Conservation (phyloP, 805 yeast species). For the Nematodospora valgi region DNA sequence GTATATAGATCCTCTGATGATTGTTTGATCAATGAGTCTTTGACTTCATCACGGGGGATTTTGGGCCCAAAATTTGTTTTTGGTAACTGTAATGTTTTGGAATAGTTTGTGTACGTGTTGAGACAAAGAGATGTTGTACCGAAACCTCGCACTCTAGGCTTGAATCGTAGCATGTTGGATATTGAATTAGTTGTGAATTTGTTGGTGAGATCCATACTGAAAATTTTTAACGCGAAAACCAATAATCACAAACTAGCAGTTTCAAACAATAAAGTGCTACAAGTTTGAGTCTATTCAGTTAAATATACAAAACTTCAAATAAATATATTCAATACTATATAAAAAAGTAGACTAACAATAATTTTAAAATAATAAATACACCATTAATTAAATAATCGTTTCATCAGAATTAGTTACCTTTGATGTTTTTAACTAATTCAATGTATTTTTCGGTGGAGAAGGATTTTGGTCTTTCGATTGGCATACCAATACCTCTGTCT, state of each 20-base stretch:
- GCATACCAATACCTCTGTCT: conserved; percentile 74
- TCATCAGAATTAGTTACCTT: conserved; percentile 10
- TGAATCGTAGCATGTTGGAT: conserved; percentile 7
- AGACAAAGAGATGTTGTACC: conserved; percentile 4
- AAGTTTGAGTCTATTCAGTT: no score
- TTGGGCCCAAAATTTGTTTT: conserved; percentile 50
- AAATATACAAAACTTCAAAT: no score
- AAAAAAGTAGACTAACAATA: no score
- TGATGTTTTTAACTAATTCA: conserved; percentile 62
- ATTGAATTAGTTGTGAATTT: no score
- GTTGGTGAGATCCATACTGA: no score
- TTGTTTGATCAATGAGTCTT: conserved; percentile 41
- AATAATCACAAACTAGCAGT: no score
- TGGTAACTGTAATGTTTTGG: conserved; percentile 62
- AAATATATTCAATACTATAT: no score
- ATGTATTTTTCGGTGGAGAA: conserved; percentile 92
- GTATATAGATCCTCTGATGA: conserved; percentile 59
- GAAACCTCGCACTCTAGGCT: conserved; percentile 8
- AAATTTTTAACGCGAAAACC: no score
- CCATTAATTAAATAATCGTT: neutral
- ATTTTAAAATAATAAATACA: no score
- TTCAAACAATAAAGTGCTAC: no score
- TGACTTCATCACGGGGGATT: conserved; percentile 48
- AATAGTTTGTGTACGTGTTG: conserved; percentile 12
- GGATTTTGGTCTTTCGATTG: conserved; percentile 82